phyloP scores from a whole-genome alignment of 768 basidiomycete species.

The Tricholoma sp. region DNA sequence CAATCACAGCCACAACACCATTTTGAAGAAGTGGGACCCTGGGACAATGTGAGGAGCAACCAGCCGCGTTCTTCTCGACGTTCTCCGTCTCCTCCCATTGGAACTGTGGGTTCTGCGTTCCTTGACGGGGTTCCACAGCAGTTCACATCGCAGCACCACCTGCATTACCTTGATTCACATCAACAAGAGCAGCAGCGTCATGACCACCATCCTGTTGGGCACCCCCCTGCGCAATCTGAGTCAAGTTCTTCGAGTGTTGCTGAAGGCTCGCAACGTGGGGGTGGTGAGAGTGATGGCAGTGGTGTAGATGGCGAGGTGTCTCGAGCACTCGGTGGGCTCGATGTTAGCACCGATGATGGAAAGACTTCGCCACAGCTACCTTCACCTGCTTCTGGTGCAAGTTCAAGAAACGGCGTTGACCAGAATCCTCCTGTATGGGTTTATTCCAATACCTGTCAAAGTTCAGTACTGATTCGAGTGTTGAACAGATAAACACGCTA shows the following conservation, averaged over 20 bases:
- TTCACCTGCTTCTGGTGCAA: slow-evolving; percentile 66
- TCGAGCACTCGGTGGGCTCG: slow-evolving; percentile 42
- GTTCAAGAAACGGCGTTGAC: slow-evolving; percentile 55
- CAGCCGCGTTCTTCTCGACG: slow-evolving; percentile 26
- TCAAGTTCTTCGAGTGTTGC: slow-evolving; percentile 29
- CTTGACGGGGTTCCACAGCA: slow-evolving; percentile 9
- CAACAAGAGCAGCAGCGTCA: slow-evolving; percentile 10
- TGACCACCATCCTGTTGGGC: slow-evolving; percentile 5
- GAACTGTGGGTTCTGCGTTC: background rate
- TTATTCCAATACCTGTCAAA: background rate
- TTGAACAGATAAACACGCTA: slow-evolving; percentile 83
- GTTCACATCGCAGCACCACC: slow-evolving; percentile 3
- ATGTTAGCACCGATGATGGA: slow-evolving; percentile 48
- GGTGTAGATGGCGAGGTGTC: slow-evolving; percentile 23
- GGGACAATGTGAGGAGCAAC: slow-evolving; percentile 31
- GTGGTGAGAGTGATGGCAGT: slow-evolving; percentile 9
- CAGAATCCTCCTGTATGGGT: slow-evolving; percentile 86
- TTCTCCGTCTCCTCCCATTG: slow-evolving; percentile 27
- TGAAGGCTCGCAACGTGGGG: slow-evolving; percentile 18
- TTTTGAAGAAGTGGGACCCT: slow-evolving; percentile 38
- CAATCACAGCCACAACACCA: slow-evolving; percentile 9
- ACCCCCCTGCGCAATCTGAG: slow-evolving; percentile 15
- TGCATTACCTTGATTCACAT: slow-evolving; percentile 10
- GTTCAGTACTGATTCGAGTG: slow-evolving; percentile 6
- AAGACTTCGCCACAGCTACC: slow-evolving; percentile 72